Percentiles rank a stretch among this genome's conserved stretches.
Evolutionary conservation across 2,329 filamentous ascomycete species (phyloP).

Genomic region (Aspergillus costaricaensis): DNA sequence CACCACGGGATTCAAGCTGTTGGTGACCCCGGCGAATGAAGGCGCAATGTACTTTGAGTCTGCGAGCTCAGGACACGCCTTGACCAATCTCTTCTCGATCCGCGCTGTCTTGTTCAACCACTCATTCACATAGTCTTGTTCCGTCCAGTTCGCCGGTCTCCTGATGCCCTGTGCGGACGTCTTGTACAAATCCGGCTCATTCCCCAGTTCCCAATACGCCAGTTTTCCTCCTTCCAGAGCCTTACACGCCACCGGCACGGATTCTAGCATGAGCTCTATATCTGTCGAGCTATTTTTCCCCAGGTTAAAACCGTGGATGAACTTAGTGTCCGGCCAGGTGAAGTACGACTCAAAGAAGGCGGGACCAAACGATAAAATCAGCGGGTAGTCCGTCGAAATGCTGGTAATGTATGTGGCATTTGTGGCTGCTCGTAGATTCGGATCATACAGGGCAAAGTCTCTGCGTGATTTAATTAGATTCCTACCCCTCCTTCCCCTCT

Average conservation of each 20-base stretch:
- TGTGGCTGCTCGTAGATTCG: not conserved
- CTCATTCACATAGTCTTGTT: constrained; percentile 8
- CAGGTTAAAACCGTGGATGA: constrained; percentile 8
- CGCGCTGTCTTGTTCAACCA: constrained; percentile 3
- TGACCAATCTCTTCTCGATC: not conserved
- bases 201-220: constrained; percentile 64
- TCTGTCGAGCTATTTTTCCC: constrained; percentile 1
- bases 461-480: not conserved
- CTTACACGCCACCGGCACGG: constrained; percentile 59
- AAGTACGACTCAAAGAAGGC: constrained; percentile 6
- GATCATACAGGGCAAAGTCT: constrained; percentile 4
- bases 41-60: constrained; percentile 4
- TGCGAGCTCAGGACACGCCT: not conserved
- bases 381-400: constrained; percentile 3
- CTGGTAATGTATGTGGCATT: constrained; percentile 6
- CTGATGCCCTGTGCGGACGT: constrained; percentile 50
- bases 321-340: constrained; percentile 2
- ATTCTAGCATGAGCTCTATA: constrained; percentile 26
- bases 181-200: constrained; percentile 64
- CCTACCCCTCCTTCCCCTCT: not conserved
- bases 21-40: constrained; percentile 2
- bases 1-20: constrained; percentile 9
- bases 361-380: constrained; percentile 1
- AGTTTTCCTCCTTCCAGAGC: constrained; percentile 55
- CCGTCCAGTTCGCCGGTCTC: constrained; percentile 4